Base-by-base conservation (phyloP, 2,329 filamentous ascomycete genomes). In the Aureobasidium pullulans region DNA sequence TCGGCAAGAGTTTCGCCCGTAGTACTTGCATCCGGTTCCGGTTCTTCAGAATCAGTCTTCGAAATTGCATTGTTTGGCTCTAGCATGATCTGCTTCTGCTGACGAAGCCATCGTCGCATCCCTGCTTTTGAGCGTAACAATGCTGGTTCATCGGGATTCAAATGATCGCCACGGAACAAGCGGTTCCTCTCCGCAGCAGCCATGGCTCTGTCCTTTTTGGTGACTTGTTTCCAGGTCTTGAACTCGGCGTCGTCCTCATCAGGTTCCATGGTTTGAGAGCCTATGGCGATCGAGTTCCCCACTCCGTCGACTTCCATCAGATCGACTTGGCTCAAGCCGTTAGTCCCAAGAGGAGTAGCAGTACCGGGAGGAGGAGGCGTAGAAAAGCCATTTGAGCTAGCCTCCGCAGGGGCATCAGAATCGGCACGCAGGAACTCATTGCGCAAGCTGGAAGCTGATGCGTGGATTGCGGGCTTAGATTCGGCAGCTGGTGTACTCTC, bases 191-290 rank as follows among this genome's bases (percentile, higher is more conserved):
- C 90, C 64, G 92, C 90, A 61, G 94, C 88, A 57, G 93, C 84
- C 28, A 88, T 77, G 4, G 94, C 94, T 63, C 94, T 86, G 68
- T 96, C 92, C 71, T 94, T 96, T 75, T 97, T 97, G 1, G 94
- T 99, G 42, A 96, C 90, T 73, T 97, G 93, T 76, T 97, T 99
- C 94, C 95, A 99, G 37, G 94, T 89, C 71, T 95, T 96, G 76
- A 94, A 96, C 70, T 96, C 93, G 1, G 82, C 76, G 61, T 97
- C 92, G 66, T 97, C 92, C 66, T 95, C 85, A 65, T 90, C 90
- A 11, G 83, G 81, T 65, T 96, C 89, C 66, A 95, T 88, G 13
- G 79, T 81, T 32, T 83, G 82, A 61, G 87, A 81, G 15, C 83
- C 83, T 59, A 89, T 80, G 1, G 84, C 82, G 40, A 90, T 77